Percentiles rank a stretch among this genome's conserved stretches.
Conservation (phyloP, 345 rosid genomes). For the Euclidium syriacum region DNA sequence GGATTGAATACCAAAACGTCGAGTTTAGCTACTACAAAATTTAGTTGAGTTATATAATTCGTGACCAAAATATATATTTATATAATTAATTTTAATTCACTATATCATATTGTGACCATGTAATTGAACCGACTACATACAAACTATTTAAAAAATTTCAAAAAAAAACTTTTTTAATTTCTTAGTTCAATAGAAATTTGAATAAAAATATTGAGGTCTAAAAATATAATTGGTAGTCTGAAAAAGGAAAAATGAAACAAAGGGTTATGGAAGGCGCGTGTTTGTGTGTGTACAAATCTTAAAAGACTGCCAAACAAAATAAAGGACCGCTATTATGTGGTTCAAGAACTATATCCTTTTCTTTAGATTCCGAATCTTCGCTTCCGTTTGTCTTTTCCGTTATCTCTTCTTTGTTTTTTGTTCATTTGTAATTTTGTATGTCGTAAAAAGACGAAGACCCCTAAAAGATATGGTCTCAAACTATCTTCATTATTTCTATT, state of each 20-base stretch:
- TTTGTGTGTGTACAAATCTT: not conserved
- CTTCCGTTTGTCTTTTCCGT: not conserved
- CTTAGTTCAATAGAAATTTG: too few species aligned
- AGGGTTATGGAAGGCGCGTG: not conserved
- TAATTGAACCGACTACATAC: too few species aligned
- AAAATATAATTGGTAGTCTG: not conserved
- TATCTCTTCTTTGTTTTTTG: not conserved
- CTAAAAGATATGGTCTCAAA: constrained; percentile 8
- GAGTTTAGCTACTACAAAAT: too few species aligned
- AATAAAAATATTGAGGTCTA: too few species aligned
- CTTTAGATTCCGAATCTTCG: constrained; percentile 26
- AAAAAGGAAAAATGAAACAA: not conserved
- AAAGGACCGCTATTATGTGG: constrained; percentile 25
- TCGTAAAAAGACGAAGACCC: not conserved
- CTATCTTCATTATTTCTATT: not conserved
- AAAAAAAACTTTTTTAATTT: too few species aligned
- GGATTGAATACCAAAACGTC: too few species aligned
- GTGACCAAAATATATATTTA: too few species aligned
- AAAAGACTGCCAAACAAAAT: not conserved
- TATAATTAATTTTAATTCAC: too few species aligned
- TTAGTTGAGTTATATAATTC: too few species aligned
- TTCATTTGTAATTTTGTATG: not conserved
- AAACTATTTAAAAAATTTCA: too few species aligned
- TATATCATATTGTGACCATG: too few species aligned
- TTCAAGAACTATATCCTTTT: constrained; percentile 3